Base-by-base conservation (phyloP, 257 asterid genomes). In the Vinca minor region DNA sequence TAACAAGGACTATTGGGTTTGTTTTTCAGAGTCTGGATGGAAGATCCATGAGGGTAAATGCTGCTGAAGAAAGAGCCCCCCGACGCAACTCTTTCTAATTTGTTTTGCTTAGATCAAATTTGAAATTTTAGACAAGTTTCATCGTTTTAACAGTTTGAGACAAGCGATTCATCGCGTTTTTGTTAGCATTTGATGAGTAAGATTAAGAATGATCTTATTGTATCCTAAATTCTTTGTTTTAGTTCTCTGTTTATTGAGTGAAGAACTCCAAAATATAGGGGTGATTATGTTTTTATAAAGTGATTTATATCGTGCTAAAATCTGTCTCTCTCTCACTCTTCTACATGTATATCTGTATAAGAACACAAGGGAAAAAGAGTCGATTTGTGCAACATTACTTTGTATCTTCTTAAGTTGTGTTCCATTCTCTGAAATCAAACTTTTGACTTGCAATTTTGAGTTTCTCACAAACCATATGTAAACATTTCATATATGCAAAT, bases 1-100 rank as follows among this genome's bases (percentile, higher is more conserved):
- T 67, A 10, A 8, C 47, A 10, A 23, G 47, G 0, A 55, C 47
- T 47, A 3, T 13, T 26, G 12, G 54, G n/a, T 58, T 62, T 53
- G 25, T 34, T 61, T n/a, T 78, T 73, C 91, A 88, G 96, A 72
- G 70, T 78, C 52, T 88, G 79, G 95, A 83, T 7, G 96, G 95
- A 29, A 77, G 96, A 65, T 69, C 88, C 1, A 81, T 88, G 64
- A 81, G 87, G 57, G 96, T 88, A 52, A 88, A 78, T 74, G 87
- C 79, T 73, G 96, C 96, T 0, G 88, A 82, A 77, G 87, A 79
- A 71, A 79, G 81, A 54, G n/a, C n/a, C n/a, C 88, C 95, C 13
- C 71, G 84, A 58, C 92, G 92, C 35, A 53, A 39, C 63, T 82
- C n/a, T n/a, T n/a, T 78, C 63, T 78, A 71, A 71, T 52, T 59